These are phyloP conservation scores for Spathaspora girioi DNA, from an alignment of 805 yeast genomes.

Conservation along the genomic window DNA sequence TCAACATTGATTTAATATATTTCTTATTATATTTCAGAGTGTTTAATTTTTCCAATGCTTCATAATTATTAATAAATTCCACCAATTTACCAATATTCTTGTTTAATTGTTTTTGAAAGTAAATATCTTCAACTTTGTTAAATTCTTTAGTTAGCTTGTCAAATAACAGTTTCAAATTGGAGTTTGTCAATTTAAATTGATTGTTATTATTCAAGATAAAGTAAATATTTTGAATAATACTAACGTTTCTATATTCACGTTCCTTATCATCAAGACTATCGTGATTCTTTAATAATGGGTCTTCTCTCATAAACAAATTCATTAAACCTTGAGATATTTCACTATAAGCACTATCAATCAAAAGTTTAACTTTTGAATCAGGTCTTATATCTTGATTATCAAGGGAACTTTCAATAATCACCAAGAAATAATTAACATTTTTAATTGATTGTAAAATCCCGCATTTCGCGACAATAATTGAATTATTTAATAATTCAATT, in stretches of 20 bases:
- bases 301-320: constrained; percentile 36
- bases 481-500: constrained; percentile 33
- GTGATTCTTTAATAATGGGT: constrained; percentile 40
- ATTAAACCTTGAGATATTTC: constrained; percentile 30
- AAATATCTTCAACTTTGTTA: constrained; percentile 23
- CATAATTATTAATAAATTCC: constrained; percentile 62
- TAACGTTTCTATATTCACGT: constrained; percentile 36
- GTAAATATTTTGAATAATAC: constrained; percentile 37
- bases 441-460: constrained; percentile 32
- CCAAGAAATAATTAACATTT: constrained; percentile 29
- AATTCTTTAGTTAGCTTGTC: constrained; percentile 23
- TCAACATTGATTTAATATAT: constrained; percentile 53
- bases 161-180: constrained; percentile 21
- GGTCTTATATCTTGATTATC: constrained; percentile 18
- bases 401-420: constrained; percentile 30
- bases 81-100: constrained; percentile 65
- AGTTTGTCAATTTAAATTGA: constrained; percentile 16
- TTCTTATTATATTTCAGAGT: constrained; percentile 61
- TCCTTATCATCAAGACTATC: constrained; percentile 41
- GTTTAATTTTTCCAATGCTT: constrained; percentile 44
- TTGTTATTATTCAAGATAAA: constrained; percentile 29
- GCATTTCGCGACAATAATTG: constrained; percentile 32
- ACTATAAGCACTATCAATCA: constrained; percentile 28
- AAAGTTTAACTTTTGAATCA: constrained; percentile 15
- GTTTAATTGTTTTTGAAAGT: constrained; percentile 29